Base-by-base conservation (phyloP, 805 yeast species). In the Hanseniaspora hatyaiensis region DNA sequence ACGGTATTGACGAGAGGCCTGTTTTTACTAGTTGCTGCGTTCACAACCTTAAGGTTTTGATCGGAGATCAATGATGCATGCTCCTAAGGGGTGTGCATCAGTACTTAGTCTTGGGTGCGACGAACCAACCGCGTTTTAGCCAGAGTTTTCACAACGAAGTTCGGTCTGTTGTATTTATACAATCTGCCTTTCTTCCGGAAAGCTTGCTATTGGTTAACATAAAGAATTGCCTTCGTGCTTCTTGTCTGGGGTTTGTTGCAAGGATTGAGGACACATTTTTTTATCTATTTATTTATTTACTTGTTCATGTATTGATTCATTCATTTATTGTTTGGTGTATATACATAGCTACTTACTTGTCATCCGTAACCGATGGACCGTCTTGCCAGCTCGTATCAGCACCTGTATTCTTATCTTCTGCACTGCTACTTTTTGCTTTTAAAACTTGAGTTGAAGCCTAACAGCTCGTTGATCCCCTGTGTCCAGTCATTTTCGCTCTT, bases 401-500 rank as follows among this genome's bases (percentile, higher is more conserved):
- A n/a, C n/a, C n/a, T n/a, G n/a, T n/a, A n/a, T 26, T 26, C 11
- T 26, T 26, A 8, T 26, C 29, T 26, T 8, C 24, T 37, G 26
- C 20, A 9, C 26, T 15, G 15, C 16, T 32, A 40, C 32, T 33
- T 29, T 31, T 30, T 52, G 50, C 72, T 71, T 55, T 80, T 79
- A 61, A 88, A 88, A 47, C 86, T 74, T 11, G 87, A 78, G 60
- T 88, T 88, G 70, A 88, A 88, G 1, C 96, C 96, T 37, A 88
- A 64, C 50, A 88, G 70, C 55, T 84, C 88, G 57, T 88, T 89
- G 48, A 89, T 78, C 29, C 94, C 95, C 50, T 74, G 74, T 1
- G 88, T 87, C 97, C 97, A 89, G 59, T 89, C 96, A 53, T 82
- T 80, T 52, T 80, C 85, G 6, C 80, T 72, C 51, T 78, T 73